These are phyloP conservation scores for Penicillium sp. DNA, from an alignment of 2,329 filamentous ascomycete genomes.

Conservation along the genomic window DNA sequence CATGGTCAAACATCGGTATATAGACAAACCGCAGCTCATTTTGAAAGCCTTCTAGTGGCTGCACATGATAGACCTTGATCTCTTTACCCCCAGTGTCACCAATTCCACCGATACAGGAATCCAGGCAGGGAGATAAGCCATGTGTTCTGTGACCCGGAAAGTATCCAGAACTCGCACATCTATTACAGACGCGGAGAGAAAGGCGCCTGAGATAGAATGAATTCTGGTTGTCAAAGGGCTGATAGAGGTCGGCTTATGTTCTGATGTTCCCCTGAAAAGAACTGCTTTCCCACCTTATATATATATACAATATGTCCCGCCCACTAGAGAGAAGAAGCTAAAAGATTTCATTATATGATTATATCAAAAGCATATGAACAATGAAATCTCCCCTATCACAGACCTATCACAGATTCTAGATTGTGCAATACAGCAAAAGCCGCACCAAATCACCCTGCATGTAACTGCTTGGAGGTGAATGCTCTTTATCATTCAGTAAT, in stretches of 20 bases:
- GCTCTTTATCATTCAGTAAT: neutral
- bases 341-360: too few relatives aligned
- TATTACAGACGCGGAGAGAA: neutral
- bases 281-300: too few relatives aligned
- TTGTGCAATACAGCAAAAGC: too few relatives aligned
- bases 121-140: slow-evolving; percentile 1
- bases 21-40: neutral
- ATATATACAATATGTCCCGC: too few relatives aligned
- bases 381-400: too few relatives aligned
- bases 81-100: neutral
- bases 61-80: neutral
- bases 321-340: too few relatives aligned
- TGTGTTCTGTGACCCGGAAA: neutral
- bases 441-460: too few relatives aligned
- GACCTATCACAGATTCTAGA: too few relatives aligned
- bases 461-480: neutral
- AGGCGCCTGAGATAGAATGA: neutral
- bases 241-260: neutral
- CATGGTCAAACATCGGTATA: neutral
- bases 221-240: neutral
- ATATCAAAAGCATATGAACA: too few relatives aligned
- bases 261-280: too few relatives aligned
- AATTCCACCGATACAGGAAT: neutral
- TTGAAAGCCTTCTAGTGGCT: neutral
- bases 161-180: neutral